phyloP scores from a whole-genome alignment of 345 rosid species.

The Populus pruinosa region DNA sequence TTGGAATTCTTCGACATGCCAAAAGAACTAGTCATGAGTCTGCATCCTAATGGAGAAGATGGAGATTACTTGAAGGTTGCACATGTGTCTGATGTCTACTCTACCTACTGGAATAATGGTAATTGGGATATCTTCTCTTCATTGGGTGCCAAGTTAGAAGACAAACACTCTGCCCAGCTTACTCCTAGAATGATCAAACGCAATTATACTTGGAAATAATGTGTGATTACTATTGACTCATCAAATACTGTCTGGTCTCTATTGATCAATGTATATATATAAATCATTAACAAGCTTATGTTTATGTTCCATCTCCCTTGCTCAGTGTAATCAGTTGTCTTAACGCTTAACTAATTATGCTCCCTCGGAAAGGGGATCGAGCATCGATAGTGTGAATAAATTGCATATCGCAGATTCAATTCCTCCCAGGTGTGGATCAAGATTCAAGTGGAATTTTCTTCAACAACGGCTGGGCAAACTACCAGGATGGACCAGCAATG shows the following conservation, averaged over 20 bases:
- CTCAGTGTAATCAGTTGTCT: neutral
- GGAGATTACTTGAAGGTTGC: constrained; percentile 7
- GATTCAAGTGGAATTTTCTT: no score
- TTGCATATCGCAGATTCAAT: neutral
- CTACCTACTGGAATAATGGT: neutral
- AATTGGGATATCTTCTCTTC: constrained; percentile 5
- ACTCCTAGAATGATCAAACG: neutral
- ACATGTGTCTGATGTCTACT: constrained; percentile 6
- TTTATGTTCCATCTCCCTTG: neutral
- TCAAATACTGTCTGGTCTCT: no score
- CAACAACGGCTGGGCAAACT: no score
- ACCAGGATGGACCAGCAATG: no score
- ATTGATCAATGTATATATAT: no score
- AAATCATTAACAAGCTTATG: no score
- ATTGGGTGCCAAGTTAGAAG: neutral
- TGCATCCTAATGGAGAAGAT: constrained; percentile 8
- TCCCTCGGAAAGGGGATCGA: no score
- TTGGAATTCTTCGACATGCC: constrained; percentile 16
- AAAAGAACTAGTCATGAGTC: neutral
- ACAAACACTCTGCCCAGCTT: neutral
- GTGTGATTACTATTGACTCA: no score
- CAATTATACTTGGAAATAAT: neutral
- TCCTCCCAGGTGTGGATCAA: neutral
- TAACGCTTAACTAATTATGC: neutral
- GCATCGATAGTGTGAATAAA: neutral